phyloP scores from a whole-genome alignment of 2,329 filamentous ascomycete genomes.

The Fusarium sp. region DNA sequence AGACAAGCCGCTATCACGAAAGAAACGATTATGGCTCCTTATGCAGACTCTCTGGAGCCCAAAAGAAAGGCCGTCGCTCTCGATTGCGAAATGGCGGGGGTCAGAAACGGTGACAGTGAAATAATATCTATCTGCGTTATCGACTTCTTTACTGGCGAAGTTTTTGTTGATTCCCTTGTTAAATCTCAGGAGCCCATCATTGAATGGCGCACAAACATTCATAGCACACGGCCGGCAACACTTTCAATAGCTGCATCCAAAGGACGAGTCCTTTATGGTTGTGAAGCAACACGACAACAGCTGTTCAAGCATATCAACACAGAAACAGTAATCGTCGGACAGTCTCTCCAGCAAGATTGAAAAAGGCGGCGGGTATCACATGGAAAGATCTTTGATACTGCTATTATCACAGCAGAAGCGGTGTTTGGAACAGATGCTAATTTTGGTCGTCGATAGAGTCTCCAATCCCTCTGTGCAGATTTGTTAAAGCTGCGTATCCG shows the following conservation, averaged over 20 bases:
- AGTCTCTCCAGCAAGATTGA: background rate
- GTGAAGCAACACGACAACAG: background rate
- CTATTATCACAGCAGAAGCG: background rate
- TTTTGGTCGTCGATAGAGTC: background rate
- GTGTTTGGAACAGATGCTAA: background rate
- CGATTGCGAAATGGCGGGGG: slow-evolving; percentile 14
- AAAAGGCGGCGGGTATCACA: background rate
- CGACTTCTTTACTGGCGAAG: slow-evolving; percentile 15
- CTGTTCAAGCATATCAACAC: background rate
- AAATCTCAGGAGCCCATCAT: background rate
- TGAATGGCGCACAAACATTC: slow-evolving; percentile 1
- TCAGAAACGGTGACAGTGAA: background rate
- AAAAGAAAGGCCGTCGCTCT: slow-evolving; percentile 19
- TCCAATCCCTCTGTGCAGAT: background rate
- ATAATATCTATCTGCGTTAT: slow-evolving; percentile 9
- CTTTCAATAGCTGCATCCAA: slow-evolving; percentile 1
- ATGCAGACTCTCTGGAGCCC: background rate
- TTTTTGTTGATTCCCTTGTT: slow-evolving; percentile 3
- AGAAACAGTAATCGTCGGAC: background rate
- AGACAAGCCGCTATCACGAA: background rate
- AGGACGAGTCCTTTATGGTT: background rate
- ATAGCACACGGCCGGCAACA: slow-evolving; percentile 3
- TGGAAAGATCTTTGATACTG: background rate
- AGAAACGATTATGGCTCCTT: background rate
- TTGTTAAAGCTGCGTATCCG: background rate